Conservation (phyloP, 768 basidiomycete species). For the Leccinum olivaceopallidum region DNA sequence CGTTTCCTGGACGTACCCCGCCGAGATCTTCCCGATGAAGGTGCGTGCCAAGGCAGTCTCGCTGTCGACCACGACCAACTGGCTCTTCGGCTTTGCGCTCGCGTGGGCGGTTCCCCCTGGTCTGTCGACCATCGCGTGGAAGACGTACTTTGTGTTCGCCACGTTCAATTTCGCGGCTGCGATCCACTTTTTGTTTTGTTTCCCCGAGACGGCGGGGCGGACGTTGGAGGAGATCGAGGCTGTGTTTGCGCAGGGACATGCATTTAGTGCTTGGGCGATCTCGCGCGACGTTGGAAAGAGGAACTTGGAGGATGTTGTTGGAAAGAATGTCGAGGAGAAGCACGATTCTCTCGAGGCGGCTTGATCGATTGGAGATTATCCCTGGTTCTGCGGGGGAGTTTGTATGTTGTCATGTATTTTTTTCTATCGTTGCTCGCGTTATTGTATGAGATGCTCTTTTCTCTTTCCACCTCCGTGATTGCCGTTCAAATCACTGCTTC, state of each 20-base stretch:
- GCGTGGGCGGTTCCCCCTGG: conserved; percentile 77
- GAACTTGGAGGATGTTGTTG: conserved; percentile 50
- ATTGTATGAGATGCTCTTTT: neutral
- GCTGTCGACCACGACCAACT: conserved; percentile 46
- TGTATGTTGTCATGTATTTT: neutral
- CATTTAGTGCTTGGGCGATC: conserved; percentile 72
- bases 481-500: neutral
- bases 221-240: conserved; percentile 81
- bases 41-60: conserved; percentile 64
- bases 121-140: conserved; percentile 66
- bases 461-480: neutral
- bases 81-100: conserved; percentile 73
- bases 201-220: conserved; percentile 73
- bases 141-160: conserved; percentile 78
- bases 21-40: conserved; percentile 68
- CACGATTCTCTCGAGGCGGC: conserved; percentile 7
- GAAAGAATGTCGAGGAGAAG: conserved; percentile 16
- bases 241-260: conserved; percentile 68
- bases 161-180: conserved; percentile 74
- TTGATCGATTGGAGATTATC: neutral
- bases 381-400: neutral
- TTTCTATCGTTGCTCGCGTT: neutral
- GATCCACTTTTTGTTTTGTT: conserved; percentile 76
- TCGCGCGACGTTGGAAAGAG: conserved; percentile 61
- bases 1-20: conserved; percentile 73